Conservation (phyloP, 495 filamentous ascomycete species). For the Aspergillus coremiiformis region DNA sequence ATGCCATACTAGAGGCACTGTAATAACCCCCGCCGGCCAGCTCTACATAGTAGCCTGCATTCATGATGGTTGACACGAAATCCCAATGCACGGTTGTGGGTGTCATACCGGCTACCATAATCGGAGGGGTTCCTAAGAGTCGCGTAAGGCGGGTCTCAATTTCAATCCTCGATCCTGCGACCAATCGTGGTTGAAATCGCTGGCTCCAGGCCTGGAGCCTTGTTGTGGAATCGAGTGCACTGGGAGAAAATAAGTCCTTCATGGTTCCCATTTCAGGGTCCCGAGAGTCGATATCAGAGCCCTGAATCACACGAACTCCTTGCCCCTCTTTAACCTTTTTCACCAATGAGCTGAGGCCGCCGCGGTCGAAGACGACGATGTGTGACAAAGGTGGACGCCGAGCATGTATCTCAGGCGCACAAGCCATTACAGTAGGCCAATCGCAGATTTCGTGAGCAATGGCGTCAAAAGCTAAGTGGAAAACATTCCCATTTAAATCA, state of each 20-base stretch:
- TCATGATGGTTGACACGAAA: constrained; percentile 32
- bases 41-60: constrained; percentile 36
- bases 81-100: constrained; percentile 35
- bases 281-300: constrained; percentile 10
- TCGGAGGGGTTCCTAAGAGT: constrained; percentile 28
- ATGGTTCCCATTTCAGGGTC: constrained; percentile 16
- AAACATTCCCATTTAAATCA: constrained; percentile 8
- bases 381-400: constrained; percentile 1
- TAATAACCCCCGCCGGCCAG: constrained; percentile 33
- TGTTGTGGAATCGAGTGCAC: constrained; percentile 8
- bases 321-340: constrained; percentile 13
- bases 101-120: constrained; percentile 41
- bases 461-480: constrained; percentile 15
- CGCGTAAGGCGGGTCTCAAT: constrained; percentile 31
- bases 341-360: constrained; percentile 9
- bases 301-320: constrained; percentile 14
- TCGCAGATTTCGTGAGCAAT: constrained; percentile 19
- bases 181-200: constrained; percentile 20
- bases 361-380: constrained; percentile 17
- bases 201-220: constrained; percentile 17
- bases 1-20: constrained; percentile 16
- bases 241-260: constrained; percentile 12
- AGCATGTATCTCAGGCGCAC: neutral
- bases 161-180: neutral
- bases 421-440: constrained; percentile 11